phyloP scores from a whole-genome alignment of 768 basidiomycete genomes.

The Termitomyces sp. region DNA sequence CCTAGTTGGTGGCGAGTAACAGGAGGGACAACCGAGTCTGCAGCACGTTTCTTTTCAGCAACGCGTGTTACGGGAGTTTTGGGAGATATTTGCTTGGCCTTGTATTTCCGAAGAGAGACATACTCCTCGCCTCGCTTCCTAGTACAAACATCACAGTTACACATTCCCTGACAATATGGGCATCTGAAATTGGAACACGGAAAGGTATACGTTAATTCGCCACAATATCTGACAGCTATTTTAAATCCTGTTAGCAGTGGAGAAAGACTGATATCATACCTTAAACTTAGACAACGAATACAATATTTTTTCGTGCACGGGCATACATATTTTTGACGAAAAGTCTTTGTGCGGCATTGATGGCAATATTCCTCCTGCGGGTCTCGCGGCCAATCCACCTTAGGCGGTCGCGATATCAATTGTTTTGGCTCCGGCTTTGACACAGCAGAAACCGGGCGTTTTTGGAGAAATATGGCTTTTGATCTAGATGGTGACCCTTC shows the following conservation, averaged over 20 bases:
- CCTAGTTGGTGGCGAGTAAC: not conserved
- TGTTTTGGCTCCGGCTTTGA: not conserved
- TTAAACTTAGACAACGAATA: conserved; percentile 15
- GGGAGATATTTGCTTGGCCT: not conserved
- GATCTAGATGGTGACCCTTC: not conserved
- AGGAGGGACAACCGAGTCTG: not conserved
- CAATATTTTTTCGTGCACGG: conserved; percentile 14
- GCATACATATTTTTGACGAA: conserved; percentile 10
- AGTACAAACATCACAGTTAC: conserved; percentile 46
- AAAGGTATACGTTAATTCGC: conserved; percentile 16
- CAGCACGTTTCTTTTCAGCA: not conserved
- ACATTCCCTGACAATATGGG: conserved; percentile 38
- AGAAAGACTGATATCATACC: conserved; percentile 5
- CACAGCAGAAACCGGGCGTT: not conserved
- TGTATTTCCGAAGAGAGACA: conserved; percentile 13
- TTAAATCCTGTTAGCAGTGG: not conserved
- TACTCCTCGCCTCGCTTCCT: conserved; percentile 42
- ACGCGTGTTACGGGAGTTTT: not conserved
- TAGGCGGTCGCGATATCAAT: not conserved
- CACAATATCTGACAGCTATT: conserved; percentile 9
- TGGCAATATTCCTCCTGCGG: conserved; percentile 16
- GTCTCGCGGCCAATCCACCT: conserved; percentile 7
- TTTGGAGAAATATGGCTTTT: not conserved
- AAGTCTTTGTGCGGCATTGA: conserved; percentile 13
- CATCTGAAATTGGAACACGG: conserved; percentile 28